Evolutionary conservation across 495 filamentous ascomycete genomes (phyloP).

Genomic region (Aspergillus ellipticus): DNA sequence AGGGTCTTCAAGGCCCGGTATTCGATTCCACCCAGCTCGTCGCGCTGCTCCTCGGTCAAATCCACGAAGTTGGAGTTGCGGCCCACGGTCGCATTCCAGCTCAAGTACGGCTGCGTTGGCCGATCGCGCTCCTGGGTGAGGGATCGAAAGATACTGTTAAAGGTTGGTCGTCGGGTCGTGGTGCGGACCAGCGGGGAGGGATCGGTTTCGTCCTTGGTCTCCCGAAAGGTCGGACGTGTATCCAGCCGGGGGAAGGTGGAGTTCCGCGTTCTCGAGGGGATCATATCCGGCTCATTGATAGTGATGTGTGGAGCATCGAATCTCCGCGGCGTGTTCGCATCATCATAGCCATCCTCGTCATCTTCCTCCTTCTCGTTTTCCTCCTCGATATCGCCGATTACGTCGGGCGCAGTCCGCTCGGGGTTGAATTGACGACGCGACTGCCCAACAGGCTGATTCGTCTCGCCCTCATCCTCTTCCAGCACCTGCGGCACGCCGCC

Average conservation of each 20-base stretch:
- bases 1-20: conserved; percentile 87
- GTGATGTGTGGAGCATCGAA: conserved; percentile 54
- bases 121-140: conserved; percentile 42
- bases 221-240: conserved; percentile 35
- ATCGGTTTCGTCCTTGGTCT: conserved; percentile 30
- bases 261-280: conserved; percentile 28
- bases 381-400: neutral
- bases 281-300: conserved; percentile 57
- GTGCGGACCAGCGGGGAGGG: conserved; percentile 16
- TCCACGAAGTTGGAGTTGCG: conserved; percentile 90
- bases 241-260: conserved; percentile 39
- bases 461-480: conserved; percentile 33
- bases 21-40: conserved; percentile 92
- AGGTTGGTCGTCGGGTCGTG: conserved; percentile 29
- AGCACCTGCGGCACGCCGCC: conserved; percentile 67
- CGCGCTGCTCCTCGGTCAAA: conserved; percentile 81
- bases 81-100: conserved; percentile 87
- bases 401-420: conserved; percentile 12
- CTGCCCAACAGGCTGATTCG: neutral
- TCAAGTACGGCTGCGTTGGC: conserved; percentile 76
- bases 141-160: conserved; percentile 36
- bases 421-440: conserved; percentile 11
- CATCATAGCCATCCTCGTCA: conserved; percentile 17
- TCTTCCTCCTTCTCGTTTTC: conserved; percentile 11
- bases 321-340: conserved; percentile 21